Percentiles rank a stretch among this genome's conserved stretches.
Conservation (phyloP, 805 yeast species). For the Tetrapisispora namnaoensis region DNA sequence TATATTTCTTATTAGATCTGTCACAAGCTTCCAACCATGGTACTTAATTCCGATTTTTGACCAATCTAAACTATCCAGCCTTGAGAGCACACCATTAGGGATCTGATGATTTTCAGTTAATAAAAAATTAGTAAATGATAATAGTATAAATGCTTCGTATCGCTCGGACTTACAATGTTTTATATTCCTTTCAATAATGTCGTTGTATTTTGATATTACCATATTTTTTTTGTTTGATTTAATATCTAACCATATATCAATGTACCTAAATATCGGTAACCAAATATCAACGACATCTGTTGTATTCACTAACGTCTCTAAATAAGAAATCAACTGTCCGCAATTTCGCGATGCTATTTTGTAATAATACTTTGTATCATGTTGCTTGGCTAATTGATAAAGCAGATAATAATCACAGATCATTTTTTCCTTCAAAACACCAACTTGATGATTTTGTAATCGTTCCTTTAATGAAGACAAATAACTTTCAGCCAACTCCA, state of each 20-base stretch:
- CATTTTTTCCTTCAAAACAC: conserved; percentile 14
- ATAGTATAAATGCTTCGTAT: conserved; percentile 13
- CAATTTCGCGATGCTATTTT: conserved; percentile 21
- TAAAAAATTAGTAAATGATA: conserved; percentile 11
- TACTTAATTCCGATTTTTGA: conserved; percentile 8
- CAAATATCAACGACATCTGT: conserved; percentile 6
- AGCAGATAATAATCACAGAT: conserved; percentile 15
- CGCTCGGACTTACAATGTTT: not conserved
- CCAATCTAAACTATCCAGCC: conserved; percentile 3
- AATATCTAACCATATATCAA: conserved; percentile 8
- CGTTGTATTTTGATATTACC: conserved; percentile 6
- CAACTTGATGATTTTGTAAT: conserved; percentile 13
- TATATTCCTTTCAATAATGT: not conserved
- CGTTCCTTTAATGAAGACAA: conserved; percentile 19
- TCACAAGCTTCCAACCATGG: conserved; percentile 20
- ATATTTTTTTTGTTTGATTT: conserved; percentile 7
- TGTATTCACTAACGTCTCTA: conserved; percentile 3
- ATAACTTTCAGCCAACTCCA: conserved; percentile 23
- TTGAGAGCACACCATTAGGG: conserved; percentile 3
- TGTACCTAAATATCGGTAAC: conserved; percentile 14
- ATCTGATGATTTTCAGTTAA: conserved; percentile 12
- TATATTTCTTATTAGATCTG: conserved; percentile 15
- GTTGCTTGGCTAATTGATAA: conserved; percentile 12
- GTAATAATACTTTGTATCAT: conserved; percentile 12
- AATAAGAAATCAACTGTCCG: conserved; percentile 10